Conservation (phyloP, 1,284 basidiomycete species). For the Spongiforma sp. region DNA sequence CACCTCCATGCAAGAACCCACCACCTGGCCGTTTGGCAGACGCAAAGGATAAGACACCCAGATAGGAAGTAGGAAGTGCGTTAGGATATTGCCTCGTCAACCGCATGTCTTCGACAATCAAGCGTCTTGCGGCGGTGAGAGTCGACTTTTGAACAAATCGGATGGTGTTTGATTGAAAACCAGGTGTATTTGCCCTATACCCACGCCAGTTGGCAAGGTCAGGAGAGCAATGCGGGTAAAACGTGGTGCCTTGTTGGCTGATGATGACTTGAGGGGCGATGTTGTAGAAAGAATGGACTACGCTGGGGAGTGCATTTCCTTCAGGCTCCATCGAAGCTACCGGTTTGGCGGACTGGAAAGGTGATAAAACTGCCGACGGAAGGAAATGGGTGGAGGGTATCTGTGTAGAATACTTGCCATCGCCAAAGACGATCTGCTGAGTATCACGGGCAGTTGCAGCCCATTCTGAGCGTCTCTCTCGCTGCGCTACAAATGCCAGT, state of each 20-base stretch:
- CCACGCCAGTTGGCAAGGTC: slow-evolving; percentile 42
- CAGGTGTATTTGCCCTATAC: slow-evolving; percentile 8
- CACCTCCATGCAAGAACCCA: slow-evolving; percentile 50
- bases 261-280: slow-evolving; percentile 44
- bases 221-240: slow-evolving; percentile 46
- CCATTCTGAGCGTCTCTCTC: slow-evolving; percentile 35
- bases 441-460: slow-evolving; percentile 46
- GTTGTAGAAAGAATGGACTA: slow-evolving; percentile 38
- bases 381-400: slow-evolving; percentile 27
- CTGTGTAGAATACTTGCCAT: slow-evolving; percentile 53
- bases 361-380: slow-evolving; percentile 25
- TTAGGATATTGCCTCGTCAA: slow-evolving; percentile 23
- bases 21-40: slow-evolving; percentile 53
- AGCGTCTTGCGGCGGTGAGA: slow-evolving; percentile 40
- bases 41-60: slow-evolving; percentile 54
- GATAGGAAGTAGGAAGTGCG: slow-evolving; percentile 31
- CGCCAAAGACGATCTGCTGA: slow-evolving; percentile 45
- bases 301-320: background rate
- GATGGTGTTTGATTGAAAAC: slow-evolving; percentile 13
- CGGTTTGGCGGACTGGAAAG: slow-evolving; percentile 22
- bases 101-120: slow-evolving; percentile 17
- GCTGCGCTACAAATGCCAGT: slow-evolving; percentile 27
- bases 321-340: slow-evolving; percentile 8
- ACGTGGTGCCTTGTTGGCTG: slow-evolving; percentile 45
- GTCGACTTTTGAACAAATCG: slow-evolving; percentile 40